Evolutionary conservation across 2,329 filamentous ascomycete genomes (phyloP), one percentile per base, ranked within the genome.

Genomic region (Ophioceras dolichostomum): DNA sequence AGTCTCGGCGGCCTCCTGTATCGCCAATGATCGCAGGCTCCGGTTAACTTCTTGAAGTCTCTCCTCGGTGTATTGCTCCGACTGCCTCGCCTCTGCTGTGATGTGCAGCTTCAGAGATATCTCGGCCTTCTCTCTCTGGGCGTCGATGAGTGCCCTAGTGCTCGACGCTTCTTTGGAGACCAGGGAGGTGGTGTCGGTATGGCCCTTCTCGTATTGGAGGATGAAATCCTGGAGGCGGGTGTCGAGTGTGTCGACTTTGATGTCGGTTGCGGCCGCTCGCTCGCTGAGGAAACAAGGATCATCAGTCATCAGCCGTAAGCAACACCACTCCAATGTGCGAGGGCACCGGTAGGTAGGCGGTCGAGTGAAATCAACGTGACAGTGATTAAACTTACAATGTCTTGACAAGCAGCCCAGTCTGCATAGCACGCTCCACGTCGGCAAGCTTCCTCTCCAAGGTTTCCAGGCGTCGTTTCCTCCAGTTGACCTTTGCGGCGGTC

Each of bases 391-490:
- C 36, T 8, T 24, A 37, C 36, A 19, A 32, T 18, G 32, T 26
- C 3, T 14, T 26, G 13, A 19, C 20, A 14, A 37, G 28, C 5
- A 37, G 19, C 2, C 29, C 27, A 8, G 19, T 19, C 36, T 32
- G 27, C 7, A 37, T 8, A 13, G 10, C n/a, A 10, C n/a, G 10
- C 28, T 37, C 27, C 13, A 18, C 12, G 6, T 45, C 5, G 46
- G 36, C 36, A 2, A 49, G 33, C 8, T 37, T 41, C n/a, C 38
- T 43, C 20, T 49, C 43, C 3, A 49, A 10, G 6, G 31, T 39
- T 0, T 46, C 36, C n/a, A 52, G 38, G 1, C 47, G 39, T 3
- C 35, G 21, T 26, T 43, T 48, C n/a, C 48, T 38, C 49, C 49
- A 49, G 3, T 20, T 40, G 1, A 39, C 44, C 34, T 49, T 50